Percentiles rank a stretch among this genome's conserved stretches.
Conservation (phyloP, 2,329 filamentous ascomycete genomes). For the Camillea tinctor region DNA sequence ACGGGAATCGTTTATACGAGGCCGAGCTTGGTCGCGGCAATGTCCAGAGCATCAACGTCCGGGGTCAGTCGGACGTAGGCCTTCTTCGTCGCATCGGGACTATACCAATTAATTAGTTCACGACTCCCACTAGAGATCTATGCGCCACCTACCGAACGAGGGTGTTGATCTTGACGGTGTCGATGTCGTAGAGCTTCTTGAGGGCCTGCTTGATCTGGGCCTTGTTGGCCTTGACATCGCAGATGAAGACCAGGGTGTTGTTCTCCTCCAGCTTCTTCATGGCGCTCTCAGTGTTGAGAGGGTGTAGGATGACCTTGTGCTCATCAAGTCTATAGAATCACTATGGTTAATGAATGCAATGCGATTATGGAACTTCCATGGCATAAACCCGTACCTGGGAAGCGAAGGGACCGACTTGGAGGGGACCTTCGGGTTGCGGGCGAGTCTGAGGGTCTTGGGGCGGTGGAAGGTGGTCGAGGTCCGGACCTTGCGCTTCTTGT, state of each 20-base stretch:
- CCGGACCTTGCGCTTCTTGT: conserved; percentile 93
- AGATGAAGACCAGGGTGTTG: conserved; percentile 99
- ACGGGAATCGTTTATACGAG: conserved; percentile 74
- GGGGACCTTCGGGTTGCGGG: conserved; percentile 91
- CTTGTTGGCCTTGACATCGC: conserved; percentile 98
- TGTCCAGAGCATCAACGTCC: conserved; percentile 97
- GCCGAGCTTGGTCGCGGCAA: conserved; percentile 97
- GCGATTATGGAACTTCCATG: not conserved
- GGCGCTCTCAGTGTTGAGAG: conserved; percentile 98
- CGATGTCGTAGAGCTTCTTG: conserved; percentile 99
- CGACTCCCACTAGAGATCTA: not conserved
- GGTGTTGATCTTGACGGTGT: conserved; percentile 98
- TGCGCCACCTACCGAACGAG: conserved; percentile 74
- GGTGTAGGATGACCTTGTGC: conserved; percentile 97
- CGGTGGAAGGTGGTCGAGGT: conserved; percentile 93
- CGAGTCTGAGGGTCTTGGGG: conserved; percentile 92
- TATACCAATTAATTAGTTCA: conserved; percentile 37
- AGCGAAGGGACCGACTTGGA: conserved; percentile 90
- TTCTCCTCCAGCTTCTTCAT: conserved; percentile 99
- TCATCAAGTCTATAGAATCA: conserved; percentile 73
- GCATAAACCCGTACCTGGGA: conserved; percentile 46
- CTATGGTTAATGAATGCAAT: not conserved
- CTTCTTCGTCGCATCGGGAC: conserved; percentile 98
- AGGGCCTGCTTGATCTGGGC: conserved; percentile 96
- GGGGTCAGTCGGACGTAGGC: conserved; percentile 92